These are phyloP conservation scores for Neoarthrinium moseri DNA, from an alignment of 2,329 filamentous ascomycete genomes.

Conservation along the genomic window DNA sequence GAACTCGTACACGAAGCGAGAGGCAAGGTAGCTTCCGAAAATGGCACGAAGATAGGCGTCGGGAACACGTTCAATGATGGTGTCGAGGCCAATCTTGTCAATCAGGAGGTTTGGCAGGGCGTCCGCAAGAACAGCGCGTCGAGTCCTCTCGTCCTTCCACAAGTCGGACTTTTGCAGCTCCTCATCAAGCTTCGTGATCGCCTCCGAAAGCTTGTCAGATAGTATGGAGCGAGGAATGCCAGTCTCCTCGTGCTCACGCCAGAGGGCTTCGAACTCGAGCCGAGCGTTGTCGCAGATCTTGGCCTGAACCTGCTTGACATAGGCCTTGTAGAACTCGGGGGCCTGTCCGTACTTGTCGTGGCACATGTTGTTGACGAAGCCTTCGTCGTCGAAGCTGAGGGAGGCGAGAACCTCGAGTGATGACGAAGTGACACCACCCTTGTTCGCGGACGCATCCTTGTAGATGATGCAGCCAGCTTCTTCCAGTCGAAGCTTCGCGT, in stretches of 20 bases:
- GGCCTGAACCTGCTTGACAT: conserved; percentile 87
- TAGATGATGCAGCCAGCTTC: conserved; percentile 92
- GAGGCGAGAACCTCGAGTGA: conserved; percentile 95
- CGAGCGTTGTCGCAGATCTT: conserved; percentile 89
- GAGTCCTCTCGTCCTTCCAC: conserved; percentile 80
- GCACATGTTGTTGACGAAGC: conserved; percentile 94
- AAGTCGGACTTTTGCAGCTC: conserved; percentile 91
- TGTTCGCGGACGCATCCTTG: conserved; percentile 98
- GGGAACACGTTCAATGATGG: conserved; percentile 82
- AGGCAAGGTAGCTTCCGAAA: conserved; percentile 93
- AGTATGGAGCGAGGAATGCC: conserved; percentile 79
- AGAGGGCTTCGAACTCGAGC: conserved; percentile 97
- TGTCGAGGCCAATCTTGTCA: conserved; percentile 87
- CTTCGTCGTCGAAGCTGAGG: conserved; percentile 86
- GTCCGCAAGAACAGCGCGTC: conserved; percentile 75
- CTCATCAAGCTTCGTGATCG: conserved; percentile 96
- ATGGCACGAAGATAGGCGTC: conserved; percentile 91
- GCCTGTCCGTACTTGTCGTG: conserved; percentile 68
- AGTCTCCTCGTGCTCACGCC: conserved; percentile 86
- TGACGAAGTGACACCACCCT: conserved; percentile 96
- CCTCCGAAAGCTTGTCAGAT: conserved; percentile 84
- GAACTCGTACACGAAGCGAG: conserved; percentile 93
- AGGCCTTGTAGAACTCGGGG: conserved; percentile 88
- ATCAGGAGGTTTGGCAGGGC: conserved; percentile 82
- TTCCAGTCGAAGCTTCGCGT: conserved; percentile 93